These are phyloP conservation scores for Arachnomyces sp. DNA, from an alignment of 2,329 filamentous ascomycete species.

Conservation along the genomic window DNA sequence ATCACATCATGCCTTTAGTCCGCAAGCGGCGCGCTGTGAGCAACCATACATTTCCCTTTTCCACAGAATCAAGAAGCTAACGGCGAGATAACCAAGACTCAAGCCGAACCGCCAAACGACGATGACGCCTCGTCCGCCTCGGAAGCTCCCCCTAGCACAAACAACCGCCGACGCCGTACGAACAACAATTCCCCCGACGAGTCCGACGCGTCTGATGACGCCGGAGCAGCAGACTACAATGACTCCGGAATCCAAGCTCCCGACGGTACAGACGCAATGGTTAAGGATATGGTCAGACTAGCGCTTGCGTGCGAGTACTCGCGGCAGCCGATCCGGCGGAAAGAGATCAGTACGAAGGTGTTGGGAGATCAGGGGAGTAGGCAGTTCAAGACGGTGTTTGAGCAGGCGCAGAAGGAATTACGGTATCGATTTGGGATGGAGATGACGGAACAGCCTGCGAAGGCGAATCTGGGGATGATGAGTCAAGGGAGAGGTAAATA, in stretches of 20 bases:
- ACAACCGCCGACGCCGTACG: conserved; percentile 9
- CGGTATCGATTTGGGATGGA: conserved; percentile 80
- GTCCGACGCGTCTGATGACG: conserved; percentile 4
- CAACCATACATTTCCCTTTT: not conserved
- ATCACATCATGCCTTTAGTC: conserved; percentile 5
- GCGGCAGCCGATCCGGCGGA: conserved; percentile 49
- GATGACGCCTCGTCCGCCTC: not conserved
- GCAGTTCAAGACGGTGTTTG: conserved; percentile 70
- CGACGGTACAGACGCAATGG: conserved; percentile 35
- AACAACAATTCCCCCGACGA: conserved; percentile 6
- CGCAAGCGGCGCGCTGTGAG: conserved; percentile 12
- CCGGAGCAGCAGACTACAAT: conserved; percentile 13
- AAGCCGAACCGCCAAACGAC: conserved; percentile 1
- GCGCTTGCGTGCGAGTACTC: conserved; percentile 56
- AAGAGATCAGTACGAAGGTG: conserved; percentile 57
- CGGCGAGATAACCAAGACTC: not conserved
- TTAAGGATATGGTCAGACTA: conserved; percentile 56
- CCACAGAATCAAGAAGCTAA: not conserved
- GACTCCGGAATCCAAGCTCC: conserved; percentile 18
- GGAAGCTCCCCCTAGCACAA: not conserved
- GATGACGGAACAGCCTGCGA: conserved; percentile 71
- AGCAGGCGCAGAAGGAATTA: conserved; percentile 65
- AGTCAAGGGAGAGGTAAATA: conserved; percentile 72
- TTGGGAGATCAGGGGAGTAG: conserved; percentile 60
- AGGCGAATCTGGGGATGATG: conserved; percentile 68